Base-by-base conservation (phyloP, 129 eudicot genomes). In the Flaveria brownii region DNA sequence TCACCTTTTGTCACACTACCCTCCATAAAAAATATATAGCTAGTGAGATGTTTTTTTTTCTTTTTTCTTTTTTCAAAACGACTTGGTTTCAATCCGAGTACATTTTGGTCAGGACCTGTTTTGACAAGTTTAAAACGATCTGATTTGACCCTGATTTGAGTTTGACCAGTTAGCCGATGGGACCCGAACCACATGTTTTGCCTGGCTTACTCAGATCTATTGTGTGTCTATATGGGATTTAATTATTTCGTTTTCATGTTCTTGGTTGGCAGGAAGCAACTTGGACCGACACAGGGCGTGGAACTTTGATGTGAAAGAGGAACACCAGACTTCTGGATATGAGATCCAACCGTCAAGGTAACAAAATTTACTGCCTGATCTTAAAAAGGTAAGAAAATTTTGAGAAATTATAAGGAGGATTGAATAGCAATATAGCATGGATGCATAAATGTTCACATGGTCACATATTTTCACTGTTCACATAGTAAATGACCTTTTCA, bases 191-290 rank as follows among this genome's bases (percentile, higher is more conserved):
- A 43, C 47, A 43, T 10, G 12, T 43, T 43, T 43, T 43, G 47
- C 47, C 12, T 6, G 47, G 47, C 12, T 8, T 43, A 43, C 12
- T 43, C 2, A 10, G 47, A 10, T 43, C 47, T 43, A 3, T 49
- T 49, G n/a, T 49, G n/a, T 49, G 55, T 16, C 55, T 49, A 49
- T 49, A 12, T 49, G 17, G 55, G n/a, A 49, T 49, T 49, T 49
- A 2, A 16, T 49, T 49, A 49, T 49, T 49, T 49, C 6, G 28
- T 6, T 51, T 28, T 23, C 64, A 3, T 9, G 13, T 71, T 78
- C n/a, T 46, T 36, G 77, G 46, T 71, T 71, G 64, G 55, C 77
- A 71, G 77, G 55, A 71, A 60, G 66, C 77, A 71, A 43, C 12
- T 8, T 10, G 47, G 25, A 70, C 47, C 28, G 46, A 49, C 67